A percentile compares a stretch with the other conserved stretches of the same genome.
phyloP scores from a whole-genome alignment of 2,329 filamentous ascomycete genomes.

The Amauroascus niger region DNA sequence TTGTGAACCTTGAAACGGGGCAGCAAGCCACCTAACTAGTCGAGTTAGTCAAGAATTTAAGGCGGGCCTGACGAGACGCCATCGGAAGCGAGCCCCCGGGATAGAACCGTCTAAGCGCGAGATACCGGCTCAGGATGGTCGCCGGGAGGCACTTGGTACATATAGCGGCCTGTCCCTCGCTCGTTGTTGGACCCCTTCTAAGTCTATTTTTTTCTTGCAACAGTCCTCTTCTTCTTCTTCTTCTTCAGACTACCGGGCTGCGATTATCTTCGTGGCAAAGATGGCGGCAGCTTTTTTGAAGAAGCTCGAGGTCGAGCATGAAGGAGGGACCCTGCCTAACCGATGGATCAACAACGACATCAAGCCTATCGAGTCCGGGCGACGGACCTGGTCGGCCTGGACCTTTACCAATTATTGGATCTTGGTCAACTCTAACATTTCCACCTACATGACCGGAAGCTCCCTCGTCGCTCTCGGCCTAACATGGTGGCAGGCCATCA shows the following conservation, averaged over 20 bases:
- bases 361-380: conserved; percentile 38
- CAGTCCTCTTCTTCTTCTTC: too few species aligned
- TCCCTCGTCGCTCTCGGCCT: conserved; percentile 29
- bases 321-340: conserved; percentile 20
- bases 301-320: conserved; percentile 21
- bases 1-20: too few species aligned
- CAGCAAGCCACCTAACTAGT: not conserved
- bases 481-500: conserved; percentile 28
- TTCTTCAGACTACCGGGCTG: too few species aligned
- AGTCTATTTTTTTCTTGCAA: too few species aligned
- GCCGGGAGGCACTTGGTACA: not conserved
- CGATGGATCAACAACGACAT: conserved; percentile 43
- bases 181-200: too few species aligned
- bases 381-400: conserved; percentile 38
- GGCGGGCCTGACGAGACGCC: not conserved
- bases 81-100: not conserved
- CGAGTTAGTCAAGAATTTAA: not conserved
- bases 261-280: not conserved
- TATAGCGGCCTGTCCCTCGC: not conserved
- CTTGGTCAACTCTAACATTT: conserved; percentile 38
- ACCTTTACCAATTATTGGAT: conserved; percentile 42
- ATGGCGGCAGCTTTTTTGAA: conserved; percentile 12
- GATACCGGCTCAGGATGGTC: not conserved
- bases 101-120: not conserved
- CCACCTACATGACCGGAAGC: conserved; percentile 28